Percentiles rank a stretch among this genome's conserved stretches.
phyloP scores from a whole-genome alignment of 371 early-diverging fungal species.

The Entomophthora muscae region DNA sequence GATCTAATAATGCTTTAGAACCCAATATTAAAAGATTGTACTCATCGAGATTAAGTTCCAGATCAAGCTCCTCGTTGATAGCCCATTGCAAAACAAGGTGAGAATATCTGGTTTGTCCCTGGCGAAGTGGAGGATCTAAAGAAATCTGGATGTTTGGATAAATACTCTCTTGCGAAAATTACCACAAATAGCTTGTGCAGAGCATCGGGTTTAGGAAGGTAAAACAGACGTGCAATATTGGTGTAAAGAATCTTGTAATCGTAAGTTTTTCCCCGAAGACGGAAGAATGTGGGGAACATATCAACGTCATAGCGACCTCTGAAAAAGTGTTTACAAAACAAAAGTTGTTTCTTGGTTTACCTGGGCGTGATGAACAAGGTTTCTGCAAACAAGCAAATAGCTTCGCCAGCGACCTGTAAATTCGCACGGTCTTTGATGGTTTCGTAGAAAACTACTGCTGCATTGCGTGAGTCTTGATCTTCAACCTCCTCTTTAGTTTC shows the following conservation, averaged over 20 bases:
- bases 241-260: conserved; percentile 90
- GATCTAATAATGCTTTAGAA: conserved; percentile 16
- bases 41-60: conserved; percentile 66
- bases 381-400: conserved; percentile 78
- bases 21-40: conserved; percentile 4
- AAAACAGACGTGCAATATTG: conserved; percentile 63
- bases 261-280: conserved; percentile 93
- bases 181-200: conserved; percentile 76
- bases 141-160: conserved; percentile 32
- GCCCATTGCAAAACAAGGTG: conserved; percentile 93
- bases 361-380: conserved; percentile 79
- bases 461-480: conserved; percentile 34
- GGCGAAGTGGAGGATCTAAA: conserved; percentile 92
- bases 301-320: conserved; percentile 92
- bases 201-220: conserved; percentile 87
- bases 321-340: conserved; percentile 5
- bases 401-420: conserved; percentile 69
- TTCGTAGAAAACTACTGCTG: conserved; percentile 69
- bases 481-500: conserved; percentile 19
- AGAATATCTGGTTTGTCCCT: conserved; percentile 97
- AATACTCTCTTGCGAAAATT: conserved; percentile 10
- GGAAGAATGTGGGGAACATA: conserved; percentile 76
- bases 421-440: conserved; percentile 83
- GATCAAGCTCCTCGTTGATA: conserved; percentile 75
- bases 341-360: conserved; percentile 15